Conservation (phyloP, 2,329 filamentous ascomycete species). For the Canariomyces notabilis region DNA sequence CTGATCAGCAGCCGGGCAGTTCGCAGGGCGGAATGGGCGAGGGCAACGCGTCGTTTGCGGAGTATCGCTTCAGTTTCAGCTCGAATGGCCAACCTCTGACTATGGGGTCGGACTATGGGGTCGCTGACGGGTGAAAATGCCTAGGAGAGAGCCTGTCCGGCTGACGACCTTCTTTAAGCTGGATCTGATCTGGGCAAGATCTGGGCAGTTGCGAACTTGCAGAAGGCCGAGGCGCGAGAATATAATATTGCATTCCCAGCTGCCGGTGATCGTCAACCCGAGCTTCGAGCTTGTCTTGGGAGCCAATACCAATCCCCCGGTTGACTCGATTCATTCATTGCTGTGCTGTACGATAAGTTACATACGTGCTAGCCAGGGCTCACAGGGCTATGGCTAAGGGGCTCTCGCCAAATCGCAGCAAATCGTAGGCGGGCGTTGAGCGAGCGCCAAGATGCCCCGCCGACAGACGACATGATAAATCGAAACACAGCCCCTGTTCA, state of each 20-base stretch:
- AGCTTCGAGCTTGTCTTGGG: conserved; percentile 8
- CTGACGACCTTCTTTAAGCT: conserved; percentile 15
- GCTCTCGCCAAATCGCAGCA: no score
- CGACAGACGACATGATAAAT: conserved; percentile 9
- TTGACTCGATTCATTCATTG: not conserved
- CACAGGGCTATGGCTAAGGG: conserved; percentile 2
- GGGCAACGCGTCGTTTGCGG: not conserved
- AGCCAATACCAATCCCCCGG: conserved; percentile 10
- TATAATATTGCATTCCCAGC: conserved; percentile 6
- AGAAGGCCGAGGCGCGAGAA: conserved; percentile 10
- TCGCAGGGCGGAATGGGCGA: no score
- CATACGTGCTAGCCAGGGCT: no score
- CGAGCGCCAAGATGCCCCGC: conserved; percentile 13
- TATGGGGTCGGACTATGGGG: not conserved
- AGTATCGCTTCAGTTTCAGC: not conserved
- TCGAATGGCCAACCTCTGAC: not conserved
- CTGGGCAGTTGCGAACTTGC: conserved; percentile 2
- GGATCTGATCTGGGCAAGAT: no score
- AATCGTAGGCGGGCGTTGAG: conserved; percentile 5
- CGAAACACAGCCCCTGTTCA: conserved; percentile 17
- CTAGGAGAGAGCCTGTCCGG: conserved; percentile 15
- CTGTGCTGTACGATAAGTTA: not conserved
- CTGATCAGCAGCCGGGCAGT: no score
- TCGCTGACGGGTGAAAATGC: conserved; percentile 8
- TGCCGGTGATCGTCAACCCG: conserved; percentile 13